Conservation (phyloP, 2,329 filamentous ascomycete genomes). For the Fusarium humuli region DNA sequence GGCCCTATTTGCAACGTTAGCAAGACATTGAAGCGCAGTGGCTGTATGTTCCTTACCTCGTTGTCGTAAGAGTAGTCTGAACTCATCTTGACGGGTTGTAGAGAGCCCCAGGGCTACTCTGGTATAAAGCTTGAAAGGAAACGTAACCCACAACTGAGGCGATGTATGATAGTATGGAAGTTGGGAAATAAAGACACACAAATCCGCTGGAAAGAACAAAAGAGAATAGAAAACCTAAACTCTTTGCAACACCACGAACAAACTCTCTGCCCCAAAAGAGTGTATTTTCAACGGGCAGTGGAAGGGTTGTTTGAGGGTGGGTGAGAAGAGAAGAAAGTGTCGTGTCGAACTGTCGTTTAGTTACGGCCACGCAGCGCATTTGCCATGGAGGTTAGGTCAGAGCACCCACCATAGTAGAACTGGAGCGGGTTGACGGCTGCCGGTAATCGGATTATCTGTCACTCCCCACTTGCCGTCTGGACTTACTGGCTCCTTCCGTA, state of each 20-base stretch:
- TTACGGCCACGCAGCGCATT: conserved; percentile 50
- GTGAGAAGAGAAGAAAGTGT: conserved; percentile 17
- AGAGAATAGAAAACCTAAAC: conserved; percentile 14
- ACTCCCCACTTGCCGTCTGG: conserved; percentile 42
- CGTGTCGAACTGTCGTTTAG: conserved; percentile 33
- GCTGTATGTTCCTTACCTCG: conserved; percentile 64
- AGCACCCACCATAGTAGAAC: conserved; percentile 11
- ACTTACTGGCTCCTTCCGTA: conserved; percentile 37
- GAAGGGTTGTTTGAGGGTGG: conserved; percentile 13
- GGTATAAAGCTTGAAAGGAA: conserved; percentile 28
- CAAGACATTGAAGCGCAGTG: background rate
- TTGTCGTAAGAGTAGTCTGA: conserved; percentile 99
- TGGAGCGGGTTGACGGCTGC: conserved; percentile 27
- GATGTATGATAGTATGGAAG: conserved; percentile 11
- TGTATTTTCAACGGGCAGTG: conserved; percentile 28
- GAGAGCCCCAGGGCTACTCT: conserved; percentile 52
- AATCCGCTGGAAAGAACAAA: conserved; percentile 17
- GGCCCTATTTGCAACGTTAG: conserved; percentile 67
- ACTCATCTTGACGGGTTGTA: conserved; percentile 72
- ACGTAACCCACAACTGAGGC: conserved; percentile 31
- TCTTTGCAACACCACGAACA: conserved; percentile 13
- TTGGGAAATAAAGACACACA: conserved; percentile 23
- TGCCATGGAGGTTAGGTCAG: conserved; percentile 11
- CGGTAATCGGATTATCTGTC: conserved; percentile 53
- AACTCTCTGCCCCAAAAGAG: conserved; percentile 31